Base-by-base conservation (phyloP, 2,329 filamentous ascomycete species). In the Phialophora macrospora region DNA sequence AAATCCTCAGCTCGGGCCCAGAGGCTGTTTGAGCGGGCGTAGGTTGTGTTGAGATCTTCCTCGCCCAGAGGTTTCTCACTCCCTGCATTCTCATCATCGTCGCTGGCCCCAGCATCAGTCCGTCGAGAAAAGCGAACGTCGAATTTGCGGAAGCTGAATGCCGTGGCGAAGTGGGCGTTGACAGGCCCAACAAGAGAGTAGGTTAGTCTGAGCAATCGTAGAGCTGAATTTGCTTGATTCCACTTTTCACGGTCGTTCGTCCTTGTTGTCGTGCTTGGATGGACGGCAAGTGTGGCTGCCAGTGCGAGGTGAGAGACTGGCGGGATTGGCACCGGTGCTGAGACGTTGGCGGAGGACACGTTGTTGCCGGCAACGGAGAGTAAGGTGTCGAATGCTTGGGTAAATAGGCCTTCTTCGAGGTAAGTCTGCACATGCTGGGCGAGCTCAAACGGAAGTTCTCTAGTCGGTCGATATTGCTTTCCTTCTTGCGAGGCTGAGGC, bases 1-100 rank as follows among this genome's bases (percentile, higher is more conserved):
- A 98, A 96, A 74, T 96, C 92, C 67, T 91, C 88, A 0, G 90
- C 91, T n/a, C 86, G 85, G 17, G 80, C 80, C 87, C 91, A 97
- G 1, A 97, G 69, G 32, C 90, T 89, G 51, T 87, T 83, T 14
- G 84, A 80, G 58, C 86, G 85, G 1, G 89, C 88, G 64, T 92
- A 81, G 9, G 83, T 81, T 6, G 86, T 83, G 49, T 82, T 80
- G 41, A 93, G 78, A 9, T 80, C 78, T 54, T 84, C 84, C 14
- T 60, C 44, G n/a, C 48, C 41, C 1, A 44, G 32, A 11, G 1
- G 1, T 8, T 51, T 38, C 4, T 66, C 58, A 1, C 71, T 74
- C 48, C 83, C 80, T 17, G 79, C 79, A 22, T 77, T 75, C 24
- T 78, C 78, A 6, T 74, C 70, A 8, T 71, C 72, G 5, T 74